phyloP scores from a whole-genome alignment of 441 rosid species.

The Pelargonium fulgidum region DNA sequence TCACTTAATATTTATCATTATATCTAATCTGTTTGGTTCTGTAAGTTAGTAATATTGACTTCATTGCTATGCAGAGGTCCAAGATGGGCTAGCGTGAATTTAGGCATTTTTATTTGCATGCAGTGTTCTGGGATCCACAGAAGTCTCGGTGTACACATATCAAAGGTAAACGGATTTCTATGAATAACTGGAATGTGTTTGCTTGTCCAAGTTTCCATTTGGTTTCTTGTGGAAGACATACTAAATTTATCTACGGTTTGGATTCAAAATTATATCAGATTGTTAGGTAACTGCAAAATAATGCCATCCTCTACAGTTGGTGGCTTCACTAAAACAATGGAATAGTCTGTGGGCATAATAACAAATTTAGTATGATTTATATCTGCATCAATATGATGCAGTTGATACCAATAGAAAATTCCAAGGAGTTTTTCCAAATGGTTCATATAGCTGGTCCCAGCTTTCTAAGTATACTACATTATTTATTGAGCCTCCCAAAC shows the following conservation, averaged over 20 bases:
- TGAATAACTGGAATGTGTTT: neutral
- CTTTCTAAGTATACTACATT: too few relatives aligned
- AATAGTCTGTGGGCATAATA: neutral
- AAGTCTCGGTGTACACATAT: slow-evolving; percentile 80
- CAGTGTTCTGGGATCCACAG: slow-evolving; percentile 86
- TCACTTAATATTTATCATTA: neutral
- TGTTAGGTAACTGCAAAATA: neutral
- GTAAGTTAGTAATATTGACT: neutral
- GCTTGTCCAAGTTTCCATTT: neutral
- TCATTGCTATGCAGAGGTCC: slow-evolving; percentile 47
- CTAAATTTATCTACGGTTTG: neutral
- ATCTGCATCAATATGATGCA: neutral
- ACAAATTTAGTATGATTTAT: neutral
- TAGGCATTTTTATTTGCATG: slow-evolving; percentile 81
- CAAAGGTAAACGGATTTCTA: slow-evolving; percentile 41
- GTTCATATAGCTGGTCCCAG: too few relatives aligned
- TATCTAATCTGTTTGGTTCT: neutral
- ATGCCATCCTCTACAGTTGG: neutral
- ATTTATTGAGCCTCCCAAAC: too few relatives aligned
- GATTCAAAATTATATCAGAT: neutral
- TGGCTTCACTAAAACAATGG: neutral
- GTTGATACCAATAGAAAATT: too few relatives aligned
- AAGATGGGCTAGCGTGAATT: slow-evolving; percentile 89
- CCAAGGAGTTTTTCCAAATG: too few relatives aligned
- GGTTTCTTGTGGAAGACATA: neutral